Base-by-base conservation (phyloP, 2,329 filamentous ascomycete genomes). In the Arthrobotrys iridis region DNA sequence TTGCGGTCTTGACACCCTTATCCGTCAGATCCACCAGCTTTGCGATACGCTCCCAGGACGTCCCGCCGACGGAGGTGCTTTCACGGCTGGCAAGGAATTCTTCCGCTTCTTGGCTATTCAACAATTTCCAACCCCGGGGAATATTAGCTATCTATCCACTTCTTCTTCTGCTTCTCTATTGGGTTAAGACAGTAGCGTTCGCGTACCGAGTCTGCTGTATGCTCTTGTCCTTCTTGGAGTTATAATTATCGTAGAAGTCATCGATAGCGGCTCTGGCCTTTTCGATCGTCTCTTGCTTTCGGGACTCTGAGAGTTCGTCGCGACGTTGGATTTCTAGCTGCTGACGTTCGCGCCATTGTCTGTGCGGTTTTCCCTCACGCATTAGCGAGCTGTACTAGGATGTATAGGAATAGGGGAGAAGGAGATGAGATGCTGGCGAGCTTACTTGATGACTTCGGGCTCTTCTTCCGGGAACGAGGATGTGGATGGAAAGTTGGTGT, bases 201-300 rank as follows among this genome's bases (percentile, higher is more conserved):
- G 37, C 20, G 18, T 65, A 79, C 78, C 78, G 89, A 67, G 94
- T 95, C 85, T 96, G 92, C 20, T 90, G 86, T 79, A 97, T 90
- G 73, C 88, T 88, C 87, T 98, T 98, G 82, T 99, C 95, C 83
- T 95, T 94, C 85, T 97, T 97, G 83, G 91, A 90, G 85, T 98
- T 98, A 86, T 99, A 99, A 84, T 97, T 97, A 81, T 97, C 93
- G 86, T 99, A 99, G 84, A 98, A 99, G 82, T 97, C 95, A 82
- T 99, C 95, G 78, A 99, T 96, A 82, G 96, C 95, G 82, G 93
- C 88, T 81, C 93, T 93, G 8, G 95, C 95, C 79, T 95, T 93
- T 82, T 92, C 89, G 81, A 97, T 85, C 1, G 93, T 97, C 82
- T 94, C 90, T 77, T 88, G 88, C 82, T 95, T 95, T 84, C 93